Evolutionary conservation across 176 grass and related monocot genomes (phyloP).

Genomic region (Poa annua): DNA sequence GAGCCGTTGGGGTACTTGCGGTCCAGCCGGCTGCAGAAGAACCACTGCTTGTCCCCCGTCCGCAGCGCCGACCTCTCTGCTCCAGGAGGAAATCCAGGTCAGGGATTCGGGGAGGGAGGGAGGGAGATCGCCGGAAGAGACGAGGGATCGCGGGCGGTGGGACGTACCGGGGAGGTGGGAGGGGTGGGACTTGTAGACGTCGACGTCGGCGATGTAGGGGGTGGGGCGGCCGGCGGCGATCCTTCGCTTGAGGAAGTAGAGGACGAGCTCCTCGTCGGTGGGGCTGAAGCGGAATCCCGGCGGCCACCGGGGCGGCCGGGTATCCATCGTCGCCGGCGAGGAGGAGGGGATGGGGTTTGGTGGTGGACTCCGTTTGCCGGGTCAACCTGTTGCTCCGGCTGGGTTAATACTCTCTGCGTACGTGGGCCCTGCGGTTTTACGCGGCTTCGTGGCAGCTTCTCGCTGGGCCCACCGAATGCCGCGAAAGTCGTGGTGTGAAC

Average conservation of each 20-base stretch:
- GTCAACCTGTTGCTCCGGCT: constrained; percentile 39
- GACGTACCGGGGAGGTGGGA: constrained; percentile 87
- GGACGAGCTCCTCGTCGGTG: constrained; percentile 93
- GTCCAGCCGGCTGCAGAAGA: constrained; percentile 88
- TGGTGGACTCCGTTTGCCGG: constrained; percentile 8
- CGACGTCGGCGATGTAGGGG: constrained; percentile 74
- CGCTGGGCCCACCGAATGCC: neutral
- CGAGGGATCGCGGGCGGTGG: neutral
- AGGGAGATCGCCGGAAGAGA: neutral
- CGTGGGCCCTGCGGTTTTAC: constrained; percentile 10
- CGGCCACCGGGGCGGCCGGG: constrained; percentile 56
- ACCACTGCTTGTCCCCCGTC: constrained; percentile 92
- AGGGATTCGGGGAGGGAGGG: neutral
- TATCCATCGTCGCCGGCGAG: constrained; percentile 27
- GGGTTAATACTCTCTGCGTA: neutral
- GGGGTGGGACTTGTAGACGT: constrained; percentile 93
- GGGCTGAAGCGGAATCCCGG: constrained; percentile 98
- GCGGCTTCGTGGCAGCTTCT: constrained; percentile 43
- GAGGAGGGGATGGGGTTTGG: neutral
- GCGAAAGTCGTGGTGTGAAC: neutral
- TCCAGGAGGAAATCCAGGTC: neutral
- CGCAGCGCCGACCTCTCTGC: constrained; percentile 80
- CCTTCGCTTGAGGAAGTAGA: constrained; percentile 98
- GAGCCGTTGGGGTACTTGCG: constrained; percentile 91
- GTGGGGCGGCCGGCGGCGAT: constrained; percentile 55